Base-by-base conservation (phyloP, 345 rosid genomes). In the Populus alba region DNA sequence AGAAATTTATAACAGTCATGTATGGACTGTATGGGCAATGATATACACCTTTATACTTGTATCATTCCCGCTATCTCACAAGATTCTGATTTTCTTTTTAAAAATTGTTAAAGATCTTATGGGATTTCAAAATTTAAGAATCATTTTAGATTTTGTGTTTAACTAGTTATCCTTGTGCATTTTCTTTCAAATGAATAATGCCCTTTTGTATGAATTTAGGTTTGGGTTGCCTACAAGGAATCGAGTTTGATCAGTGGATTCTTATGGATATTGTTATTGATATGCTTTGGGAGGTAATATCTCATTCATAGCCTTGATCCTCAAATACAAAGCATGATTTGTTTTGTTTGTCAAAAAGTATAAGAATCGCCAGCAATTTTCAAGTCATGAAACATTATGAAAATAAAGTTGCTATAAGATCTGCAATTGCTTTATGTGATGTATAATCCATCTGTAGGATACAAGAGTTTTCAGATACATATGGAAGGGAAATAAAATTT, bases 211-310 rank as follows among this genome's bases (percentile, higher is more conserved):
- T 82, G 65, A 13, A 47, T 70, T 22, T 61, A 82, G 98, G 91
- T 92, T 65, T 95, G 98, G 99, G 88, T 92, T 80, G 84, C 85
- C 53, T 95, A 93, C 87, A 95, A 95, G 88, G 98, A 93, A 82
- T 75, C 92, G 12, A 89, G 85, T 79, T 93, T 91, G 96, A 65
- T 90, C 68, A 41, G 70, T 85, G 92, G 89, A 69, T 43, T 85
- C 41, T 22, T 90, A 13, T 95, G 99, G 99, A 89, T 93, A 75
- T 66, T 86, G 81, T 83, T 93, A 10, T 76, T 93, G 62, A 78
- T 93, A 82, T 89, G 93, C 72, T 86, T 92, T 79, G 99, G 99
- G 85, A 88, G 99, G 98, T 95, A 89, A 77, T 8, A 5, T 70
- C 29, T 66, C 41, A 63, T 62, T 38, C 35, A 1, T 76, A 51